A percentile compares a stretch with the other conserved stretches of the same genome.
Evolutionary conservation across 768 basidiomycete species (phyloP).

Genomic region (Fibroporia radiculosa): DNA sequence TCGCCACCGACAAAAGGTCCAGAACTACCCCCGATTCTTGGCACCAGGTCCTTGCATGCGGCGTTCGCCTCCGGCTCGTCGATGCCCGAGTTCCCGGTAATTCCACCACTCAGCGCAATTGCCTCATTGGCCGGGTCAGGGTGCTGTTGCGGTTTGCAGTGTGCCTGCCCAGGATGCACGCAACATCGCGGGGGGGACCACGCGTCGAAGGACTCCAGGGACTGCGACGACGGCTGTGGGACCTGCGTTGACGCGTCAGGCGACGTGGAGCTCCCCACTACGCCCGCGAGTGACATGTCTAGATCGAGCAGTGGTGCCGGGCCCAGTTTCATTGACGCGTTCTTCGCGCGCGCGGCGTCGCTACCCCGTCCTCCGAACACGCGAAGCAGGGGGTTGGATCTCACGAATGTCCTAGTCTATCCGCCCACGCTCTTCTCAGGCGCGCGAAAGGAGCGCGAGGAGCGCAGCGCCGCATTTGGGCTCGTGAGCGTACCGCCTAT

Average conservation of each 20-base stretch:
- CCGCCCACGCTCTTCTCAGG: slow-evolving; percentile 30
- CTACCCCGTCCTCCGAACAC: slow-evolving; percentile 64
- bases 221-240: slow-evolving; percentile 46
- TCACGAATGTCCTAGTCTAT: slow-evolving; percentile 42
- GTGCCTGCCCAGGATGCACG: slow-evolving; percentile 66
- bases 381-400: slow-evolving; percentile 36
- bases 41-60: background rate
- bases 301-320: background rate
- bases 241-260: slow-evolving; percentile 51
- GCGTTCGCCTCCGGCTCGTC: slow-evolving; percentile 1
- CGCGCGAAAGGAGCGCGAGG: slow-evolving; percentile 28
- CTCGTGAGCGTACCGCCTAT: slow-evolving; percentile 54
- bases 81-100: slow-evolving; percentile 41
- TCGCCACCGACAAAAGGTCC: background rate
- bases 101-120: slow-evolving; percentile 55
- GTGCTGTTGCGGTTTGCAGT: slow-evolving; percentile 63
- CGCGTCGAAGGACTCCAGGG: slow-evolving; percentile 28
- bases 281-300: background rate
- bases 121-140: slow-evolving; percentile 57
- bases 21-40: slow-evolving; percentile 7
- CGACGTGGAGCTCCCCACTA: slow-evolving; percentile 32
- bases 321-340: slow-evolving; percentile 44
- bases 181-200: slow-evolving; percentile 55
- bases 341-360: slow-evolving; percentile 61
- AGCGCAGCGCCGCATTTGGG: slow-evolving; percentile 36